Evolutionary conservation across 805 yeast species (phyloP), one percentile per base, ranked within the genome.

Genomic region (Kluyveromyces starmeri): DNA sequence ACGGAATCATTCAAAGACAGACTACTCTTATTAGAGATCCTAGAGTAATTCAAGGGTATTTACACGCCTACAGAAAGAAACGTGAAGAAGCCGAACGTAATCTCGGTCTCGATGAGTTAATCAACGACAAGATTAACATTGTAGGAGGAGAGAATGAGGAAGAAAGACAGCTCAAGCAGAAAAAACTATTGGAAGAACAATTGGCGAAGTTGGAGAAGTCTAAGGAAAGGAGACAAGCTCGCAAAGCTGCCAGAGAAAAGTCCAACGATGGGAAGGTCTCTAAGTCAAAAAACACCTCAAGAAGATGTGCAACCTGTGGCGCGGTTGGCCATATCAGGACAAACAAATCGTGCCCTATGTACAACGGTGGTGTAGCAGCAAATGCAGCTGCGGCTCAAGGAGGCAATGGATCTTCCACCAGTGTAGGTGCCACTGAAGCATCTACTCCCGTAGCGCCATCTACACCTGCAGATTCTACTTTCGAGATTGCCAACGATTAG

Each of bases 221-320:
- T 33, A 78, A 75, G 39, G 86, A 79, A 44, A 70, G 79, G 36
- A 68, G 80, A 38, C 62, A 64, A 38, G 78, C 76, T 5, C 63
- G 83, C 45, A 65, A 73, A 52, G 69, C 73, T 26, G 62, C 61
- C 49, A 58, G 73, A 59, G 65, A 65, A 33, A 46, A 55, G 43
- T 53, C 41, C 36, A 50, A 37, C 12, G 50, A 46, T 14, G 47
- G 46, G n/a, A 46, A 45, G 30, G 41, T 41, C 12, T 15, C 48
- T 8, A 41, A 36, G 20, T 53, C 57, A 2, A 63, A 59, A 36
- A 59, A 61, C 32, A 62, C 67, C 1, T 78, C 81, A 7, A 68
- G 98, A 54, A 75, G 84, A 51, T 89, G 98, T 62, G 88, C 94
- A 3, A 80, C 92, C 0, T 89, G 98, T 68, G 97, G 97, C 15